Base-by-base conservation (phyloP, 108 stramenopile species). In the Cylindrotheca closterium region DNA sequence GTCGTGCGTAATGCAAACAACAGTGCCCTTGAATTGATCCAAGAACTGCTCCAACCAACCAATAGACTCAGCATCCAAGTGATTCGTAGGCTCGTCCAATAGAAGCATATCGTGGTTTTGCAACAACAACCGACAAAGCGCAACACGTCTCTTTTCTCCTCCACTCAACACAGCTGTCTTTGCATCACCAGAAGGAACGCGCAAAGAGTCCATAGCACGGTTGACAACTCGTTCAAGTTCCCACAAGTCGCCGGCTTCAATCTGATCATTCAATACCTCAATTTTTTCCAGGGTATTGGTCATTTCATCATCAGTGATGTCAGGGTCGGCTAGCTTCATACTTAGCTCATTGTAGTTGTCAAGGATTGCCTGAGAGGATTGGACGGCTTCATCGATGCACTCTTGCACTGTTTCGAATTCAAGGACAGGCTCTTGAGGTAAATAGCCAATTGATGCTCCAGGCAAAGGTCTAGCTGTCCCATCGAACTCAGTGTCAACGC, bases 131-230 rank as follows among this genome's bases (percentile, higher is more conserved):
- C 85, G 75, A 53, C 93, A 95, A 25, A 98, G 78, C 19, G 94
- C 90, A 4, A 96, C 93, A 28, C 98, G 89, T 58, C 97, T 86
- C 65, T 94, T 94, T 74, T 98, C 97, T 46, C 99, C 99, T n/a
- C 99, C 99, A 59, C 88, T 91, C 46, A 98, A 76, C 10, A 80
- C 81, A 18, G 62, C 74, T 7, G 84, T 89, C 57, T 81, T 74
- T 51, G 90, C 91, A 60, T 90, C 84, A 7, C 83, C 88, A 0
- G 88, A 79, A 12, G 95, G 95, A 2, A 91, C 76, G 15, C 90
- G 73, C 15, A 96, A 69, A 12, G 90, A 78, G 33, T 88, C 90
- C 88, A 85, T 84, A 15, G 95, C 92, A 42, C 91, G 65, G n/a
- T 75, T 73, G 2, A 95, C 91, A 12, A 78, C 79, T 18, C 93